Evolutionary conservation across 2,329 filamentous ascomycete genomes (phyloP).

Genomic region (Hypoxylon sp.): DNA sequence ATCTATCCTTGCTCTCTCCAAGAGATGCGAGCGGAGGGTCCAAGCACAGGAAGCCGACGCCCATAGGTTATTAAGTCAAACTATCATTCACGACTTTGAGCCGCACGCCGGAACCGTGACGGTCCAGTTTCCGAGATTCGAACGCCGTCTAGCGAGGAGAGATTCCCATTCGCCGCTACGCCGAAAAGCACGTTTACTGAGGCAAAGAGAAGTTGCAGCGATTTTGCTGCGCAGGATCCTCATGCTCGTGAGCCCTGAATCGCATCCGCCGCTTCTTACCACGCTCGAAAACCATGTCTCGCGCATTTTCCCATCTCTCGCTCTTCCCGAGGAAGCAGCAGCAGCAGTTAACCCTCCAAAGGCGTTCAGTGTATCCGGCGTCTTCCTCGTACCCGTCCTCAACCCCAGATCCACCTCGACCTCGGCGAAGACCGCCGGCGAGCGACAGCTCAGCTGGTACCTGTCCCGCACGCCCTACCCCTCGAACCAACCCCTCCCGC

Average conservation of each 20-base stretch:
- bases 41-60: constrained; percentile 64
- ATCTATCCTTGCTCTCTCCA: constrained; percentile 71
- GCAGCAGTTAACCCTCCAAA: constrained; percentile 48
- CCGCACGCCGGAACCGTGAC: constrained; percentile 62
- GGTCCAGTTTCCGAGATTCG: constrained; percentile 59
- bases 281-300: constrained; percentile 61
- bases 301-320: constrained; percentile 63
- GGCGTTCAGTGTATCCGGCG: constrained; percentile 64
- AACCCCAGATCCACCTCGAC: background rate
- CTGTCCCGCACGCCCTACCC: constrained; percentile 62
- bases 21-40: constrained; percentile 61
- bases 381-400: constrained; percentile 60
- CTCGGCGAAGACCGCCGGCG: background rate
- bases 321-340: constrained; percentile 32
- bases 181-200: constrained; percentile 49
- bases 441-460: constrained; percentile 55
- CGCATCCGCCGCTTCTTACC: constrained; percentile 56
- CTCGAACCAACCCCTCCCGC: constrained; percentile 54
- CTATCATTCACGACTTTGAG: constrained; percentile 61
- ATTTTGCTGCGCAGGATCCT: constrained; percentile 63
- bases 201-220: constrained; percentile 60
- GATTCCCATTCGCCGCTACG: constrained; percentile 40
- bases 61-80: constrained; percentile 64
- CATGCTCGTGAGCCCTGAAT: constrained; percentile 63
- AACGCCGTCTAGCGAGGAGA: constrained; percentile 37